These are phyloP conservation scores for Penicillium riverlandense DNA, from an alignment of 495 filamentous ascomycete genomes.

Conservation along the genomic window DNA sequence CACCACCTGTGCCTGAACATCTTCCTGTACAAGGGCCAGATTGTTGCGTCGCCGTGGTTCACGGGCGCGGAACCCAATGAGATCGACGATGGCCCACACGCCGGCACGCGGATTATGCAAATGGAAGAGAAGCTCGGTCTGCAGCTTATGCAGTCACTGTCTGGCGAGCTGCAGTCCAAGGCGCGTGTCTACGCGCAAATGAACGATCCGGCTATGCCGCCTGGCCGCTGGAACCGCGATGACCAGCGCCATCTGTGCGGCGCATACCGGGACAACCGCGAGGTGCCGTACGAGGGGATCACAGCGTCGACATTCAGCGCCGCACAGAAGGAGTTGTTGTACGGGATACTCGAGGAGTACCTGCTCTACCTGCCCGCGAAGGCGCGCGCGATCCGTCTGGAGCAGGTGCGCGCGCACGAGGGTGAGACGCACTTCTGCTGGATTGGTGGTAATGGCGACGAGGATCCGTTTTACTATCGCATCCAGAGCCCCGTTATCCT, in stretches of 20 bases:
- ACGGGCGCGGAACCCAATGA: conserved; percentile 70
- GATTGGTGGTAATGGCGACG: conserved; percentile 61
- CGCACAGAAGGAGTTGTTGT: conserved; percentile 45
- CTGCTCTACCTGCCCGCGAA: conserved; percentile 53
- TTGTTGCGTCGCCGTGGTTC: conserved; percentile 64
- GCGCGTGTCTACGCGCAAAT: conserved; percentile 52
- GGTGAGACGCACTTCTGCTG: conserved; percentile 67
- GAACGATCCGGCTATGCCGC: conserved; percentile 54
- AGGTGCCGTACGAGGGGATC: conserved; percentile 67
- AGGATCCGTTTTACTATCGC: conserved; percentile 68
- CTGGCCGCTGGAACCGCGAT: conserved; percentile 65
- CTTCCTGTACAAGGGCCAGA: conserved; percentile 53
- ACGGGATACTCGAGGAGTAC: conserved; percentile 51
- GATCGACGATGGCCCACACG: conserved; percentile 56
- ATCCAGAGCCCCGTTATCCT: conserved; percentile 67
- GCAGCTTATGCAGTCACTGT: conserved; percentile 59
- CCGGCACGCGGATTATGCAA: conserved; percentile 56
- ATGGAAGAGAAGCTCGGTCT: conserved; percentile 58
- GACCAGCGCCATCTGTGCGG: conserved; percentile 69
- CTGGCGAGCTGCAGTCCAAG: conserved; percentile 31
- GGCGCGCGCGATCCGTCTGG: conserved; percentile 44
- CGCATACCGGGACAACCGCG: conserved; percentile 67
- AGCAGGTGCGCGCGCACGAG: conserved; percentile 43
- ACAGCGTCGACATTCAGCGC: conserved; percentile 31
- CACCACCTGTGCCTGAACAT: conserved; percentile 68